Conservation (phyloP, 352 stramenopile genomes). For the Phytophthora kernoviae region DNA sequence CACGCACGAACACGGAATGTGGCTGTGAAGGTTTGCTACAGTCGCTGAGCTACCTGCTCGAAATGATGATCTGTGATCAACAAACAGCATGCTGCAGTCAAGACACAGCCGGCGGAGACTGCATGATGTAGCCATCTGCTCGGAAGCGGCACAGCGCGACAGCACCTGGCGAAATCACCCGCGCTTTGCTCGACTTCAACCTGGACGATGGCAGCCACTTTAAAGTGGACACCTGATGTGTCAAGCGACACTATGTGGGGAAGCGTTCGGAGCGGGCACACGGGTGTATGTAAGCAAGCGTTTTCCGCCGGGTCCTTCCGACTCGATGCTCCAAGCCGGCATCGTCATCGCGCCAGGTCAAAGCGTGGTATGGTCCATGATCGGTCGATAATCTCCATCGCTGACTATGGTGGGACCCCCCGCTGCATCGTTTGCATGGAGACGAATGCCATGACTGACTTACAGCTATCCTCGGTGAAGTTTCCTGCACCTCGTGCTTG, state of each 20-base stretch:
- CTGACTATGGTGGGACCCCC: not conserved
- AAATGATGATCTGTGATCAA: too few species aligned
- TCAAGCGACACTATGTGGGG: too few species aligned
- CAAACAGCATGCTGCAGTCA: not conserved
- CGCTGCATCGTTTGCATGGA: not conserved
- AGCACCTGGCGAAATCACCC: not conserved
- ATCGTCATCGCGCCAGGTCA: not conserved
- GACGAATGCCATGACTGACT: not conserved
- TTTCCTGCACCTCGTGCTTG: not conserved
- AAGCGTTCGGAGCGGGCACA: too few species aligned
- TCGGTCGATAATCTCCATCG: not conserved
- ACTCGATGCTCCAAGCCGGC: not conserved
- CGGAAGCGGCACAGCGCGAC: not conserved
- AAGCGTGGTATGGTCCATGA: not conserved
- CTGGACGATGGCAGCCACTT: too few species aligned
- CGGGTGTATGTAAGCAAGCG: too few species aligned
- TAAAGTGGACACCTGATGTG: too few species aligned
- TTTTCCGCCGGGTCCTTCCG: not conserved
- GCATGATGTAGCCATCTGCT: not conserved
- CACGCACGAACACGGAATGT: too few species aligned
- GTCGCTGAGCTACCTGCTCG: too few species aligned
- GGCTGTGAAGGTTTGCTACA: too few species aligned
- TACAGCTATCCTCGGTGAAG: not conserved
- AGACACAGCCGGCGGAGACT: not conserved
- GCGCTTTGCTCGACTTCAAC: not conserved